Evolutionary conservation across 345 rosid genomes (phyloP).

Genomic region (Brassica incana): DNA sequence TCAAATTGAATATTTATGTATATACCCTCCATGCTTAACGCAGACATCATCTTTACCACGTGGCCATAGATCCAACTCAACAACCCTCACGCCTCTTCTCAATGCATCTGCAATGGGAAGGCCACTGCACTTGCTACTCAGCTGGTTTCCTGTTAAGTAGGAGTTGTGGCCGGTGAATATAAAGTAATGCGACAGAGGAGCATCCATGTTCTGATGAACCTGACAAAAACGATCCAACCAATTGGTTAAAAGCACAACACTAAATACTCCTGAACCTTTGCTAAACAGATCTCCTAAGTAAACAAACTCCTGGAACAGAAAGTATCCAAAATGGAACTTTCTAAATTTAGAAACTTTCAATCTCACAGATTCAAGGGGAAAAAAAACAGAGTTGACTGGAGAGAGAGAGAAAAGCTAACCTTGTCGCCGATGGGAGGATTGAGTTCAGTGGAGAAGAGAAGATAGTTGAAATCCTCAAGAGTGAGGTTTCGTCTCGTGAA

Average conservation of each 20-base stretch:
- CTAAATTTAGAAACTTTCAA: constrained; percentile 13
- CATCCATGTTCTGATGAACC: constrained; percentile 87
- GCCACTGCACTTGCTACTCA: constrained; percentile 92
- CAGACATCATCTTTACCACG: constrained; percentile 58
- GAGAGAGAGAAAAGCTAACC: constrained; percentile 34
- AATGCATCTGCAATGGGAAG: constrained; percentile 81
- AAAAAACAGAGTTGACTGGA: neutral
- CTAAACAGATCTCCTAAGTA: neutral
- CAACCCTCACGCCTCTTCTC: constrained; percentile 76
- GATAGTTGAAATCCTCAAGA: constrained; percentile 68
- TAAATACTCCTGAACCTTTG: neutral
- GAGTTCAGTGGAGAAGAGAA: constrained; percentile 59
- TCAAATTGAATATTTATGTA: neutral
- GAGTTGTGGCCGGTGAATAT: constrained; percentile 93
- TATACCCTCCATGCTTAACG: constrained; percentile 95
- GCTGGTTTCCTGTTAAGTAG: constrained; percentile 90
- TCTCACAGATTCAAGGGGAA: neutral
- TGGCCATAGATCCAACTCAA: constrained; percentile 97
- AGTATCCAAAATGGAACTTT: neutral
- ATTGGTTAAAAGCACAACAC: neutral
- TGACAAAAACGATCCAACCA: constrained; percentile 34
- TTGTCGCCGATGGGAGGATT: constrained; percentile 57
- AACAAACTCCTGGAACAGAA: constrained; percentile 6
- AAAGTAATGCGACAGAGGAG: constrained; percentile 87
- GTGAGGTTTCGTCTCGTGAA: constrained; percentile 62